Base-by-base conservation (phyloP, 1,139 yeast species). In the Pichia sp. region DNA sequence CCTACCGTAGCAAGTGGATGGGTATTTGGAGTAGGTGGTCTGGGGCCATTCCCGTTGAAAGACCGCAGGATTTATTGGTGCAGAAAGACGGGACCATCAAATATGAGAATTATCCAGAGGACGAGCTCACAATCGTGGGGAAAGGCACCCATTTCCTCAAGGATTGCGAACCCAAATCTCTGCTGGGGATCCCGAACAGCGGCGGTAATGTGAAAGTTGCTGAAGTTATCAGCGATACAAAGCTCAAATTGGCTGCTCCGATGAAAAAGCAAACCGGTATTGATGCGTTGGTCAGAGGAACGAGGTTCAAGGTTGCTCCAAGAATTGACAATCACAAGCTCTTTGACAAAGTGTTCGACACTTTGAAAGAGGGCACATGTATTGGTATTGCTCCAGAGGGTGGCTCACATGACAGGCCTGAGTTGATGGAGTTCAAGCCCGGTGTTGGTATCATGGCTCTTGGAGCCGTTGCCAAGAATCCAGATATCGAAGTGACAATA, bases 361-460 rank as follows among this genome's bases (percentile, higher is more conserved):
- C 82, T 59, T 71, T 85, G 58, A 79, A 81, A 53, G 63, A 67
- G 1, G 80, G 82, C 9, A 79, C 80, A 30, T 75, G 81, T 18
- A 73, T 85, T 50, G 88, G 87, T 1, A 83, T 85, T 47, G 85
- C 85, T 60, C 90, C 91, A 1, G 93, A 86, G 69, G 93, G 91
- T 48, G 90, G 90, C 0, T 81, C 89, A n/a, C 93, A 85, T 63
- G 93, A 85, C 63, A 74, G 91, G 58, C 82, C 90, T 1, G 86
- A 85, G 52, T 69, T 85, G 50, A 69, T 85, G 44, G 93, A 91
- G 0, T 74, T 85, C 60, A 85, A 85, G 64, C 89, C 91, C 0
- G 93, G 93, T 23, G 90, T 85, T 30, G 91, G 88, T 0, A 80
- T 85, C 16, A 85, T 85, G 93, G 93, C 91, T 0, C 69, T 85